Evolutionary conservation across 2,329 filamentous ascomycete species (phyloP).

Genomic region (Nemania sp.): DNA sequence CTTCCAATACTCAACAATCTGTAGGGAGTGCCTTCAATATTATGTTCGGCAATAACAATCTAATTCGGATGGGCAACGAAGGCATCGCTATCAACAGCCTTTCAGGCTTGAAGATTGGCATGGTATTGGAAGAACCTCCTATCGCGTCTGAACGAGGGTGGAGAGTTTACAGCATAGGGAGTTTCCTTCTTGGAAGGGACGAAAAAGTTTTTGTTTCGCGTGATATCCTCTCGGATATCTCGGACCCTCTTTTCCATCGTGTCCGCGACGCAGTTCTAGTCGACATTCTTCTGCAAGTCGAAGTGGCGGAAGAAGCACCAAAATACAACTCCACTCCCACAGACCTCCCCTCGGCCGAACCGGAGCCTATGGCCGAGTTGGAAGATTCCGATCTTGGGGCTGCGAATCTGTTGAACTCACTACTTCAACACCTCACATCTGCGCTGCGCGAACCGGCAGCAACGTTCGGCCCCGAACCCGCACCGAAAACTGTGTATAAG

Average conservation of each 20-base stretch:
- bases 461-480: constrained; percentile 43
- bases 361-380: constrained; percentile 30
- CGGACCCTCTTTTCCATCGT: constrained; percentile 82
- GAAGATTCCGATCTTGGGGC: constrained; percentile 27
- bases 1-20: constrained; percentile 49
- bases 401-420: constrained; percentile 44
- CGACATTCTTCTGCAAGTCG: constrained; percentile 69
- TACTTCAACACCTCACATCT: constrained; percentile 52
- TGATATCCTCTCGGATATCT: constrained; percentile 73
- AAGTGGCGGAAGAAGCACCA: constrained; percentile 24
- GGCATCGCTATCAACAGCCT: constrained; percentile 56
- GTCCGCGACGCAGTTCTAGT: constrained; percentile 73
- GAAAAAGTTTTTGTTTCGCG: constrained; percentile 82
- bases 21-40: constrained; percentile 49
- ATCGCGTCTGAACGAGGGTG: constrained; percentile 53
- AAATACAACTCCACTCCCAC: constrained; percentile 35
- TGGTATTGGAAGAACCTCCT: constrained; percentile 64
- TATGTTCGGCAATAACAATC: constrained; percentile 51
- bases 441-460: constrained; percentile 49
- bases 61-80: constrained; percentile 50
- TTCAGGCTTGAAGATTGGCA: constrained; percentile 63
- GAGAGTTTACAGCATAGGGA: constrained; percentile 79
- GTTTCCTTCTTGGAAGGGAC: constrained; percentile 79
- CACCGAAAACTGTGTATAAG: constrained; percentile 37
- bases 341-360: constrained; percentile 37